A percentile compares a stretch with the other conserved stretches of the same genome.
These are phyloP conservation scores for Aureobasidium leucospermi DNA, from an alignment of 2,329 filamentous ascomycete genomes.

Conservation along the genomic window DNA sequence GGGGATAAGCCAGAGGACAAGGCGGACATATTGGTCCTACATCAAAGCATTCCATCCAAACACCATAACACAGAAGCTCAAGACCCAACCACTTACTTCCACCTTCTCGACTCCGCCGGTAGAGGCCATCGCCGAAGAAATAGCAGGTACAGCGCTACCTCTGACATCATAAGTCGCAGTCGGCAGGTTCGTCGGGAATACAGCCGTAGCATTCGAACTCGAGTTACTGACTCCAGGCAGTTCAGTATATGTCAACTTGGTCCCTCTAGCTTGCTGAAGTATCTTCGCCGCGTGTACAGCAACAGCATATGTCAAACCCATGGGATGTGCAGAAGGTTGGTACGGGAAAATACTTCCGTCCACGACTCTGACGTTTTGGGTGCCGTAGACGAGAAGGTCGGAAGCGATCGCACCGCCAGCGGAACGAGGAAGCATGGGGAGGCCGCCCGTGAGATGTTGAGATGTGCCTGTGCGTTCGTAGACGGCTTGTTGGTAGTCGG, in stretches of 20 bases:
- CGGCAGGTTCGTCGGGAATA: not conserved
- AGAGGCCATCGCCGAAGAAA: not conserved
- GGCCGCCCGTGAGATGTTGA: not conserved
- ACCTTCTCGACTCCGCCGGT: not conserved
- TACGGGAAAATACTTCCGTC: conserved; percentile 29
- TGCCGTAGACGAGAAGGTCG: conserved; percentile 27
- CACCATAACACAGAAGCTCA: not conserved
- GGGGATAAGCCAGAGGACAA: not conserved
- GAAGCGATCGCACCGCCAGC: conserved; percentile 29
- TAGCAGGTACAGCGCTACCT: not conserved
- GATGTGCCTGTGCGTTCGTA: conserved; percentile 5
- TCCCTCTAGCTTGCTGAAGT: not conserved
- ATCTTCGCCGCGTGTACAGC: conserved; percentile 4
- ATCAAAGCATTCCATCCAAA: not conserved
- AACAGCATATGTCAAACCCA: conserved; percentile 8
- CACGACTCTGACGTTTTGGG: conserved; percentile 27
- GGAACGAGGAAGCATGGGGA: conserved; percentile 24
- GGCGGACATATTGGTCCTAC: not conserved
- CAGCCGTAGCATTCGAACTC: not conserved
- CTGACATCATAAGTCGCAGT: not conserved
- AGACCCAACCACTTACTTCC: not conserved
- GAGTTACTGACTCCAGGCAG: not conserved
- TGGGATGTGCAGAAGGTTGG: conserved; percentile 30
- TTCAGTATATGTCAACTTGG: not conserved
- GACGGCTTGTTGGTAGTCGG: not conserved